Evolutionary conservation across 1,139 yeast species (phyloP).

Genomic region (Pichia sp.): DNA sequence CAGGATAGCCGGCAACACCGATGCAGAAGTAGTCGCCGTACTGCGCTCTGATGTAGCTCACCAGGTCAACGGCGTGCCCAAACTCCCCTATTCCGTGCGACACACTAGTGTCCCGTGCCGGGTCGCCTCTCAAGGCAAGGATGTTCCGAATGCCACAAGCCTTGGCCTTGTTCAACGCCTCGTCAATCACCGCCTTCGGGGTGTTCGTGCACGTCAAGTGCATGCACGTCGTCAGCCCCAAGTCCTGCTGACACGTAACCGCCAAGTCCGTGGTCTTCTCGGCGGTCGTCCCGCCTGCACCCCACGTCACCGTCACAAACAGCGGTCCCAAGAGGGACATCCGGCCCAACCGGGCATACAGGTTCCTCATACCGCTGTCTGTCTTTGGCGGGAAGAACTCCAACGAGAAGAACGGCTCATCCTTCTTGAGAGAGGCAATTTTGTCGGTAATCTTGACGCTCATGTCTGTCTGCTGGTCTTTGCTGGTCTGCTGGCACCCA

Average conservation of each 20-base stretch:
- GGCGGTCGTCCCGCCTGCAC: conserved; percentile 95
- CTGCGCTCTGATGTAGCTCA: conserved; percentile 61
- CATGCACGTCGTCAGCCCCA: conserved; percentile 82
- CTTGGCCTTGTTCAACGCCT: conserved; percentile 72
- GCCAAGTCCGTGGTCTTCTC: conserved; percentile 84
- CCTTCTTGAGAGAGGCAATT: conserved; percentile 41
- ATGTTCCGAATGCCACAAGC: conserved; percentile 76
- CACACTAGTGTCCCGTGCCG: conserved; percentile 87
- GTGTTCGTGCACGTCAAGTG: conserved; percentile 97
- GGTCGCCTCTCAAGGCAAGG: conserved; percentile 92
- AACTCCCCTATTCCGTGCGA: conserved; percentile 97
- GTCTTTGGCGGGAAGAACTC: conserved; percentile 99
- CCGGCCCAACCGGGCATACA: conserved; percentile 80
- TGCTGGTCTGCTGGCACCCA: background rate
- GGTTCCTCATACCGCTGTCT: conserved; percentile 65
- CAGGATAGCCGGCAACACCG: conserved; percentile 73
- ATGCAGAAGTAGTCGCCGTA: conserved; percentile 46
- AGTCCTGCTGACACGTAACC: conserved; percentile 64
- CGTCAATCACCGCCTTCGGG: conserved; percentile 68
- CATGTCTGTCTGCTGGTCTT: conserved; percentile 15
- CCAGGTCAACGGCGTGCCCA: conserved; percentile 77
- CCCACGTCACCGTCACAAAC: conserved; percentile 95
- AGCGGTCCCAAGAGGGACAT: conserved; percentile 85
- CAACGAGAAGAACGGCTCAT: conserved; percentile 68
- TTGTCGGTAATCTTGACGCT: conserved; percentile 50